Evolutionary conservation across 169 alveolate species (phyloP).

Genomic region (Miamiensis avidus): DNA sequence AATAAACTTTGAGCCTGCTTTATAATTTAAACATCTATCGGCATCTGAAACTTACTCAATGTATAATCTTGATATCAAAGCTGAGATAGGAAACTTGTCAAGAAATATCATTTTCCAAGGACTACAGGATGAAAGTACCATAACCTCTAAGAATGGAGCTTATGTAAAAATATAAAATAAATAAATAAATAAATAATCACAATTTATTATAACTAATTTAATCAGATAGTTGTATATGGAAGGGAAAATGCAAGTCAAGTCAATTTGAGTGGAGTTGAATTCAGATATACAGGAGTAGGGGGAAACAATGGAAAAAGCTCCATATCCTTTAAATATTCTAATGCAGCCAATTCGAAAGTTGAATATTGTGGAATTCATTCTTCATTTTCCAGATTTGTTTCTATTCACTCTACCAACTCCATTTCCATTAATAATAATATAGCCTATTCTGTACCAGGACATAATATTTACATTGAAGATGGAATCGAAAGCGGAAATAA

Average conservation of each 20-base stretch:
- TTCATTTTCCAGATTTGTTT: constrained; percentile 63
- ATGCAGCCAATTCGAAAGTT: constrained; percentile 58
- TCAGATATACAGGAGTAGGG: constrained; percentile 65
- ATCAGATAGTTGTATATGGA: no score
- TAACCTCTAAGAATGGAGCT: no score
- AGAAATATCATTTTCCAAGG: constrained; percentile 70
- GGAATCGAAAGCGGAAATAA: constrained; percentile 71
- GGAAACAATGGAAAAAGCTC: constrained; percentile 69
- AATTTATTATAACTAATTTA: no score
- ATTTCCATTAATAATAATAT: constrained; percentile 60
- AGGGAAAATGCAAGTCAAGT: no score
- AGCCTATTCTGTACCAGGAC: constrained; percentile 73
- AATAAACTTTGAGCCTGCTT: constrained; percentile 29
- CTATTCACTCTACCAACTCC: constrained; percentile 69
- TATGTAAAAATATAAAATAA: no score
- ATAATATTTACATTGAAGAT: constrained; percentile 80
- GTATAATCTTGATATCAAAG: constrained; percentile 54
- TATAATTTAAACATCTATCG: constrained; percentile 52
- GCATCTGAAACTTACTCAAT: constrained; percentile 50
- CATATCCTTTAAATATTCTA: constrained; percentile 75
- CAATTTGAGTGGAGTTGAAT: no score
- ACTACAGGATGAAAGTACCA: constrained; percentile 35
- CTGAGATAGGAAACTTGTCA: constrained; percentile 72
- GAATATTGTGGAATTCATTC: constrained; percentile 60
- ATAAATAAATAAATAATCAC: no score